Evolutionary conservation across 495 filamentous ascomycete species (phyloP), one percentile per base, ranked within the genome.

Genomic region (Aspergillus sparsus): DNA sequence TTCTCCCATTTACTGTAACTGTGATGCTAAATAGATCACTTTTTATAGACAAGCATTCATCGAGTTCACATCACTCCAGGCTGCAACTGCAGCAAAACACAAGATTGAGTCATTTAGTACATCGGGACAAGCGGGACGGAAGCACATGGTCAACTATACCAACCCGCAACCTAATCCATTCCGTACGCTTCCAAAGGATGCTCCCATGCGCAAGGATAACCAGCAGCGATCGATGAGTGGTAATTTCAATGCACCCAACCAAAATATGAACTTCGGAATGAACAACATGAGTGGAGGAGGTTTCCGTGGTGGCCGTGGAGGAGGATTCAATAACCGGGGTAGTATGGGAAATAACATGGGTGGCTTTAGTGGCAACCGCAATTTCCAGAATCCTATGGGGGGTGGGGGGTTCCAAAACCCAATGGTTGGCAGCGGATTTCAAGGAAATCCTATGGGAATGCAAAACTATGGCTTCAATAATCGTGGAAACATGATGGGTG

Each of bases 161-260:
- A 86, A 84, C 55, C 88, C 92, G 0, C 83, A 84, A 32, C 78
- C 77, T 52, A 98, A 98, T 66, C 93, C 93, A 3, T 98, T 96
- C 82, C 84, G 85, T 53, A 98, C 93, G 0, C 77, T 96, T 18
- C 93, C 93, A 9, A 98, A 98, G 75, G 93, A 97, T 72, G 87
- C 87, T 0, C 91, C 92, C 1, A 82, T 83, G 67, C 88, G 93
- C 49, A 85, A 83, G 46, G 88, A 90, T 60, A 85, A 88, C 57
- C 77, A 74, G 6, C 72, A 76, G 15, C 62, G 74, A 34, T 57
- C 66, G 46, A 62, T 56, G 45, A 57, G 64, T 39, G 66, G 74
- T 15, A 69, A 66, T 8, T 74, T 66, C 62, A 68, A 66, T 13
- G 41, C 63, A 32, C 49, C 64, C n/a, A 67, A 62, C 32, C 70